These are phyloP conservation scores for Venustampulla echinocandica DNA, from an alignment of 495 filamentous ascomycete species.

Conservation along the genomic window DNA sequence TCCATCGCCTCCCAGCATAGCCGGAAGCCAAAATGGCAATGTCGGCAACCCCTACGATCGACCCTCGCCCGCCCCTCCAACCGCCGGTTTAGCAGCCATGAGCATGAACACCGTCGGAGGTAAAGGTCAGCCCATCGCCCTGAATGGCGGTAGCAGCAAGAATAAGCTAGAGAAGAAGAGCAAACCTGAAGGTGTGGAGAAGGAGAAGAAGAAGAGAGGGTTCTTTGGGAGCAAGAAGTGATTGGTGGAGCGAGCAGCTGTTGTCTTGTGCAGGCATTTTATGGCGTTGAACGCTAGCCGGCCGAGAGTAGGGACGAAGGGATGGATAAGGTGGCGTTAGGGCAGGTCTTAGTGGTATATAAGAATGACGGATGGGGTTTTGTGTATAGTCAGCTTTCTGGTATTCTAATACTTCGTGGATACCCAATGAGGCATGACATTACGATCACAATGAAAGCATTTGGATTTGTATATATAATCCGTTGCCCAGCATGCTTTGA, in stretches of 20 bases:
- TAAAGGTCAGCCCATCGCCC: conserved; percentile 15
- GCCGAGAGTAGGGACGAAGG: not conserved
- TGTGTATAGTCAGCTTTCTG: not conserved
- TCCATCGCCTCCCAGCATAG: conserved; percentile 3
- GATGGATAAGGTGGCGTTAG: not conserved
- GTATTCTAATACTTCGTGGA: not conserved
- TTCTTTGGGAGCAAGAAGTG: conserved; percentile 64
- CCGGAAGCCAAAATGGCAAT: not conserved
- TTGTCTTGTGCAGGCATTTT: not conserved
- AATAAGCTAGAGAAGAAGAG: conserved; percentile 53
- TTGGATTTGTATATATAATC: not conserved
- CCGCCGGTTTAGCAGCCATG: conserved; percentile 49
- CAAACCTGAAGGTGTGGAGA: conserved; percentile 35
- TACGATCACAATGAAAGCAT: not conserved
- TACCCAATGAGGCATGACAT: not conserved
- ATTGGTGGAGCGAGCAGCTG: not conserved
- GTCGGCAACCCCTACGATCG: conserved; percentile 9
- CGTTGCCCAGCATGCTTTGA: not conserved
- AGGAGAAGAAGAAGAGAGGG: conserved; percentile 68
- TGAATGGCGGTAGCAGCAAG: conserved; percentile 29
- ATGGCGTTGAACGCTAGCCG: not conserved
- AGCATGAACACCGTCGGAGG: conserved; percentile 32
- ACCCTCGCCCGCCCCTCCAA: conserved; percentile 34
- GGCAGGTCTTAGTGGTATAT: not conserved
- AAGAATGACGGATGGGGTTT: not conserved